Percentiles rank a stretch among this genome's conserved stretches.
These are phyloP conservation scores for Amanita rimosa DNA, from an alignment of 768 basidiomycete species.

Conservation along the genomic window DNA sequence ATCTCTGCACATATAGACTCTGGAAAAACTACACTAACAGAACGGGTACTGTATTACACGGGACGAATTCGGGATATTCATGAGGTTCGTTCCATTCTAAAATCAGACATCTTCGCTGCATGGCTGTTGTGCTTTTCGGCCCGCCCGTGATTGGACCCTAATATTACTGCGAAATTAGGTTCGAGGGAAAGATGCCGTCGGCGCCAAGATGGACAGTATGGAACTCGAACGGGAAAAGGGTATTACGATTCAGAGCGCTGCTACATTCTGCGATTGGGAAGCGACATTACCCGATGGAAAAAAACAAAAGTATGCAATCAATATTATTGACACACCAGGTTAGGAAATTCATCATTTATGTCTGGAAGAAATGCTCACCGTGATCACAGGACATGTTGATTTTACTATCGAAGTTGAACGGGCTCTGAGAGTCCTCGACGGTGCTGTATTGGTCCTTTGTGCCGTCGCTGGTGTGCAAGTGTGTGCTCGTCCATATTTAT, in stretches of 20 bases:
- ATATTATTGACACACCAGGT: slow-evolving; percentile 99
- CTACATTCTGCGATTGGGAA: slow-evolving; percentile 97
- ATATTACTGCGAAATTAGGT: slow-evolving; percentile 35
- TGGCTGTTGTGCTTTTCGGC: slow-evolving; percentile 5
- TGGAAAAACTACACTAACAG: slow-evolving; percentile 96
- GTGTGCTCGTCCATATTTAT: slow-evolving; percentile 2
- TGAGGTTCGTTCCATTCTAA: slow-evolving; percentile 49
- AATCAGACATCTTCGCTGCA: slow-evolving; percentile 4
- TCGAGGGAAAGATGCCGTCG: slow-evolving; percentile 88
- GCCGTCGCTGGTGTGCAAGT: slow-evolving; percentile 96
- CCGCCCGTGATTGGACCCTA: slow-evolving; percentile 1
- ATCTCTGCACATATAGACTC: slow-evolving; percentile 94
- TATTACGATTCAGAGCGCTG: slow-evolving; percentile 98
- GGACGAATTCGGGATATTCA: slow-evolving; percentile 94
- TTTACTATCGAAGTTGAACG: slow-evolving; percentile 99
- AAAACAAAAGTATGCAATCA: slow-evolving; percentile 82
- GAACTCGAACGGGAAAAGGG: slow-evolving; percentile 98
- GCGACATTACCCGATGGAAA: slow-evolving; percentile 49
- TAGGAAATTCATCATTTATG: background rate
- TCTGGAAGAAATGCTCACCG: background rate
- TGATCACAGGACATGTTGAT: slow-evolving; percentile 86
- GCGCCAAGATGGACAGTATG: slow-evolving; percentile 99
- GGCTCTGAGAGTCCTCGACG: slow-evolving; percentile 91
- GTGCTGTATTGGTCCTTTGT: slow-evolving; percentile 92
- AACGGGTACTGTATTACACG: slow-evolving; percentile 92